These are phyloP conservation scores for Eucalyptus coolabah DNA, from an alignment of 345 rosid genomes.

Conservation along the genomic window DNA sequence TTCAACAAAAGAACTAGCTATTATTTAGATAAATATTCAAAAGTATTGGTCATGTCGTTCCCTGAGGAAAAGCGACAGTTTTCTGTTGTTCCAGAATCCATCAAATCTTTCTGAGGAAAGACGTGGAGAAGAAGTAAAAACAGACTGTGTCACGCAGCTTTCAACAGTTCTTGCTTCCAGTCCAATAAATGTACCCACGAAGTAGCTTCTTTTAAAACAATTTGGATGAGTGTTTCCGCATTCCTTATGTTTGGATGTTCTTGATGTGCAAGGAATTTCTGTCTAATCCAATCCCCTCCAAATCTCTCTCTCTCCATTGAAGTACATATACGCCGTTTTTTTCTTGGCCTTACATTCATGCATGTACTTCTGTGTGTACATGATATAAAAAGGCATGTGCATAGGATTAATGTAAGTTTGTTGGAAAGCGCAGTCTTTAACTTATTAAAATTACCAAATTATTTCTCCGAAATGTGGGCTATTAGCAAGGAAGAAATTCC, in stretches of 20 bases:
- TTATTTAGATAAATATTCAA: not conserved
- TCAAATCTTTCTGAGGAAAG: not conserved
- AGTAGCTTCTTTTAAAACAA: not conserved
- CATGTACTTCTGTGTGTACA: not conserved
- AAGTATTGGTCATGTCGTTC: not conserved
- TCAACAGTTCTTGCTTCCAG: not conserved
- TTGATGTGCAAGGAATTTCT: not conserved
- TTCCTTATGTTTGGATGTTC: not conserved
- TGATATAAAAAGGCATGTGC: not conserved
- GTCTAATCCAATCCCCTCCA: not conserved
- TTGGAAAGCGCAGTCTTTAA: not conserved
- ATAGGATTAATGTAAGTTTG: not conserved
- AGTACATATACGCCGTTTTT: not conserved
- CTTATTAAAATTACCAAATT: not conserved
- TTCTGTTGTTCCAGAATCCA: constrained; percentile 19
- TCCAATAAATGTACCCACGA: not conserved
- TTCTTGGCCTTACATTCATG: not conserved
- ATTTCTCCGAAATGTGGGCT: not conserved
- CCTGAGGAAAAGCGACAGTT: not conserved
- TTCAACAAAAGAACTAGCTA: not conserved
- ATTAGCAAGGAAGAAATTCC: not conserved
- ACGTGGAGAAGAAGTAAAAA: constrained; percentile 58
- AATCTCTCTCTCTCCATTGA: not conserved
- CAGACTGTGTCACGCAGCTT: not conserved
- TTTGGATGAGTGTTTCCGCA: not conserved